Evolutionary conservation across 148 eudicot genomes (phyloP).

Genomic region (Mesembryanthemum crystallinum): DNA sequence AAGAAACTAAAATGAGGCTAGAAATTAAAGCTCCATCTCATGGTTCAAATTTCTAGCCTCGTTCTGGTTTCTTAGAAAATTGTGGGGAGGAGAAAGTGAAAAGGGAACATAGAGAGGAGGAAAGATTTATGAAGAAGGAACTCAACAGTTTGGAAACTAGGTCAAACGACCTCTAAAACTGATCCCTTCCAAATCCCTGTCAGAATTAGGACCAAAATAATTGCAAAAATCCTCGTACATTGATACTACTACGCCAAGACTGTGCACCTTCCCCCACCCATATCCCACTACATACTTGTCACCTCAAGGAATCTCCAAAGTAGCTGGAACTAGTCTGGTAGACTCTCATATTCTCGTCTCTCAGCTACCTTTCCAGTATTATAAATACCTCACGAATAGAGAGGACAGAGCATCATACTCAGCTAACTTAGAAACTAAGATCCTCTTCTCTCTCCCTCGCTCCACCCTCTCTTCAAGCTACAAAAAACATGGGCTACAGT

Average conservation of each 20-base stretch:
- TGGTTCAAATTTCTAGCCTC: too few species aligned
- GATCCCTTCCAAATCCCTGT: background rate
- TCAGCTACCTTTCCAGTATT: slow-evolving; percentile 26
- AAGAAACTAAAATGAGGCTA: too few species aligned
- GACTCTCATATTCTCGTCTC: slow-evolving; percentile 5
- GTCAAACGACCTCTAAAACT: too few species aligned
- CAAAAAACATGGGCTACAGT: slow-evolving; percentile 32
- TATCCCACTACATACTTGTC: background rate
- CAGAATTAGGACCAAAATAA: background rate
- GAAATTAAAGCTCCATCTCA: too few species aligned
- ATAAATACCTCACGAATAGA: slow-evolving; percentile 34
- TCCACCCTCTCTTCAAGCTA: background rate
- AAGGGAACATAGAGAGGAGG: too few species aligned
- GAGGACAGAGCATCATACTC: slow-evolving; percentile 20
- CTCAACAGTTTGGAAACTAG: too few species aligned
- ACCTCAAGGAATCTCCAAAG: slow-evolving; percentile 34
- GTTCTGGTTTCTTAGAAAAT: too few species aligned
- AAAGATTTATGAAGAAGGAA: too few species aligned
- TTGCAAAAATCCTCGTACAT: slow-evolving; percentile 1
- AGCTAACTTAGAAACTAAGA: slow-evolving; percentile 5
- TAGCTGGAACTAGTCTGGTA: slow-evolving; percentile 19
- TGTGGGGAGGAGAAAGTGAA: too few species aligned
- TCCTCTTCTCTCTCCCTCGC: slow-evolving; percentile 16
- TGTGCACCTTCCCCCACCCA: slow-evolving; percentile 6
- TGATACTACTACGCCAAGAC: slow-evolving; percentile 1